These are phyloP conservation scores for Tremella mesenterica DNA, from an alignment of 768 basidiomycete species.

Conservation along the genomic window DNA sequence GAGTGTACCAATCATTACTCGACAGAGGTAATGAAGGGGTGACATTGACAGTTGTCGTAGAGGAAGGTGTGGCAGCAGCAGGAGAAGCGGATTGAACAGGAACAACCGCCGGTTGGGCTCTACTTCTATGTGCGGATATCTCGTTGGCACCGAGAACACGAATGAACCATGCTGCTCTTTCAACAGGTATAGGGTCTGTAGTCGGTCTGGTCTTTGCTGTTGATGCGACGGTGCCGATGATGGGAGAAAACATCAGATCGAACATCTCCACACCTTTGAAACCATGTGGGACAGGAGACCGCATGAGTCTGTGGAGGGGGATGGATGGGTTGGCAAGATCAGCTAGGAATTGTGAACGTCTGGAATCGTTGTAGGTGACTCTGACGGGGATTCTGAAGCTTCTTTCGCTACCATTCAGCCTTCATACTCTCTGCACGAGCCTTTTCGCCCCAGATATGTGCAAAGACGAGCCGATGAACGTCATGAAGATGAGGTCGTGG, in stretches of 20 bases:
- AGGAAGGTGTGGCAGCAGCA: slow-evolving; percentile 30
- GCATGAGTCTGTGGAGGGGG: slow-evolving; percentile 31
- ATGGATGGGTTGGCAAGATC: slow-evolving; percentile 36
- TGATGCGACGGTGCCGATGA: neutral
- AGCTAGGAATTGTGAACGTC: slow-evolving; percentile 31
- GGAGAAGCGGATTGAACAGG: slow-evolving; percentile 17
- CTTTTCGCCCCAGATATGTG: no score
- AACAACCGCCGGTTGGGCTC: slow-evolving; percentile 12
- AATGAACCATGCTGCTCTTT: slow-evolving; percentile 40
- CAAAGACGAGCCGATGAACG: neutral
- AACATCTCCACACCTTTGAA: slow-evolving; percentile 39
- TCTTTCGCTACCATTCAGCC: slow-evolving; percentile 17
- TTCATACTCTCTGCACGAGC: neutral
- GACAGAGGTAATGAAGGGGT: slow-evolving; percentile 15
- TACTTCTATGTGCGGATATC: slow-evolving; percentile 31
- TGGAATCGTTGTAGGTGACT: slow-evolving; percentile 38
- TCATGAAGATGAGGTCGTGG: neutral
- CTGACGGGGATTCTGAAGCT: slow-evolving; percentile 34
- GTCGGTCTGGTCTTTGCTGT: slow-evolving; percentile 7
- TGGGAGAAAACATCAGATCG: slow-evolving; percentile 36
- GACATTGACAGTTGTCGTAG: slow-evolving; percentile 11
- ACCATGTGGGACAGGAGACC: slow-evolving; percentile 31
- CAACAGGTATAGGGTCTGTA: slow-evolving; percentile 27
- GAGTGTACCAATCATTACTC: slow-evolving; percentile 38
- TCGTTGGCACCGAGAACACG: slow-evolving; percentile 35